These are phyloP conservation scores for Physcia stellaris DNA, from an alignment of 495 filamentous ascomycete genomes.

Conservation along the genomic window DNA sequence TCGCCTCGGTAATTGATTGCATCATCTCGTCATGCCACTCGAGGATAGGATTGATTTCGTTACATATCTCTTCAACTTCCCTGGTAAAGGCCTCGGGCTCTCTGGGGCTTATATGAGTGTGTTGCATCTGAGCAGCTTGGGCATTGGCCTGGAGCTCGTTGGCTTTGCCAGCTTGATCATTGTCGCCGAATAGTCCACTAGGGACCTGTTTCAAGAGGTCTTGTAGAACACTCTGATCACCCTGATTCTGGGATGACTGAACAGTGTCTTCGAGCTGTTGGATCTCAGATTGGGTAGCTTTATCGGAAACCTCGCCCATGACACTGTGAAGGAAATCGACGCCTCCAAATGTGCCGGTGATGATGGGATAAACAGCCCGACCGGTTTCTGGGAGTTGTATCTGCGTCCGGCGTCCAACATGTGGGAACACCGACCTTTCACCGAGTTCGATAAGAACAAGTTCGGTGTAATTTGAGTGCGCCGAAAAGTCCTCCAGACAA, in stretches of 20 bases:
- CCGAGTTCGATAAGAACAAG: conserved; percentile 75
- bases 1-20: conserved; percentile 57
- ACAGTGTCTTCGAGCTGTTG: conserved; percentile 70
- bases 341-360: conserved; percentile 86
- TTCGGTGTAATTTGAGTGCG: conserved; percentile 84
- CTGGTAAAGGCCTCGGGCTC: conserved; percentile 62
- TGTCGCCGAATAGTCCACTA: conserved; percentile 55
- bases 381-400: conserved; percentile 51
- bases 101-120: conserved; percentile 50
- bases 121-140: conserved; percentile 47
- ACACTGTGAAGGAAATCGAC: conserved; percentile 82
- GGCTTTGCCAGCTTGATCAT: conserved; percentile 50
- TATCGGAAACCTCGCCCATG: conserved; percentile 77
- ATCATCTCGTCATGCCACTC: conserved; percentile 82
- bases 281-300: conserved; percentile 75
- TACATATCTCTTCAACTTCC: conserved; percentile 50
- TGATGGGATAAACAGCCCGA: conserved; percentile 54
- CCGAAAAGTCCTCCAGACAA: conserved; percentile 86
- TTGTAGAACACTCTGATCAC: conserved; percentile 52
- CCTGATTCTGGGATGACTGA: conserved; percentile 35
- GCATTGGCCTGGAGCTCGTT: conserved; percentile 33
- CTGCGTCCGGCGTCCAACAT: conserved; percentile 60
- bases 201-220: conserved; percentile 68
- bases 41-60: conserved; percentile 70
- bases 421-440: conserved; percentile 66